These are phyloP conservation scores for Phaseolus lunatus DNA, from an alignment of 306 rosid species.

Conservation along the genomic window DNA sequence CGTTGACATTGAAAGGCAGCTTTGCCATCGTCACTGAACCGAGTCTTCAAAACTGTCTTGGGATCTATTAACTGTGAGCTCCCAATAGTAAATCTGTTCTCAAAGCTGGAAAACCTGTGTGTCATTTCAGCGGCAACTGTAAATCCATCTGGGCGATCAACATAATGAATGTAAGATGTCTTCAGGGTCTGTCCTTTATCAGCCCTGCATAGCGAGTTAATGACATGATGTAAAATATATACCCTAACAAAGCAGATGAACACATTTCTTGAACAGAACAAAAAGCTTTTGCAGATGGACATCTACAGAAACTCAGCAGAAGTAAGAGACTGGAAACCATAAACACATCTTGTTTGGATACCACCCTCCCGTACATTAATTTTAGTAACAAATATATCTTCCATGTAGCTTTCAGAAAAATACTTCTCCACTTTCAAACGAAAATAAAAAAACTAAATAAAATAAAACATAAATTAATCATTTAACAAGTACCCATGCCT, in stretches of 20 bases:
- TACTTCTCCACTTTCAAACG: not conserved
- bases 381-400: not conserved
- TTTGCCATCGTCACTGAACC: slow-evolving; percentile 79
- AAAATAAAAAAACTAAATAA: not conserved
- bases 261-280: slow-evolving; percentile 23
- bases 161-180: slow-evolving; percentile 83
- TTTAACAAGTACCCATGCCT: slow-evolving; percentile 6
- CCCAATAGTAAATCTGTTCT: slow-evolving; percentile 82
- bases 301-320: slow-evolving; percentile 6
- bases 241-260: slow-evolving; percentile 3
- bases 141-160: slow-evolving; percentile 64
- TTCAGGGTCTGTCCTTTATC: slow-evolving; percentile 80
- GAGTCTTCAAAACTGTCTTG: slow-evolving; percentile 65
- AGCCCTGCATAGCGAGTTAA: slow-evolving; percentile 60
- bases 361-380: not conserved
- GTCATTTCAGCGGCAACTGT: slow-evolving; percentile 83
- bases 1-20: slow-evolving; percentile 78
- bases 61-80: slow-evolving; percentile 73
- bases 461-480: not conserved
- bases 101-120: slow-evolving; percentile 66
- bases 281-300: not conserved
- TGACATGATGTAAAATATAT: slow-evolving; percentile 8
- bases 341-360: not conserved
- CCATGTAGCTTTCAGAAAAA: not conserved
- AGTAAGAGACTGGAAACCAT: not conserved